Base-by-base conservation (phyloP, 2,329 filamentous ascomycete genomes). In the Penicillium glabrum region DNA sequence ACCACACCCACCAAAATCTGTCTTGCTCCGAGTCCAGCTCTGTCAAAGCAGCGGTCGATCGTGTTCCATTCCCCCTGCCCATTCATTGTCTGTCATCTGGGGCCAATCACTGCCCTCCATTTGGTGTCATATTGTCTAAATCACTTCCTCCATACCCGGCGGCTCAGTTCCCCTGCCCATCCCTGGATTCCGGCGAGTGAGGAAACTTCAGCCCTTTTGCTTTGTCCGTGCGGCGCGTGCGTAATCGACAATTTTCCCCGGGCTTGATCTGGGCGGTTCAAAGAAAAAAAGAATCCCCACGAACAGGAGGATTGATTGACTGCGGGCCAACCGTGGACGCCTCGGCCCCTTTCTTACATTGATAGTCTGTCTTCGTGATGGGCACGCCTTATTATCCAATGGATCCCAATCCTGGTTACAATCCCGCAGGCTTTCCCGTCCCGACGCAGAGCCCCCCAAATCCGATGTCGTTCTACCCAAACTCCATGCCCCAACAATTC, bases 391-490 rank as follows among this genome's bases (percentile, higher is more conserved):
- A 58, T 50, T 57, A 62, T 61, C 59, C 60, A 31, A 67, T 67
- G 64, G 64, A 67, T 44, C 63, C 64, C 45, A 67, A 66, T 54
- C 50, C 59, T 58, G 62, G 62, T 50, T 67, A 64, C 39, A 41
- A 41, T 61, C 62, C 63, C 56, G 60, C 70, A 53, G 71, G 66
- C 52, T 75, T 70, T 68, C 71, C 73, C 62, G 67, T 72, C 59
- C 66, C 66, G 53, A 61, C 64, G 51, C 73, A 73, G 55, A 68
- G 63, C 58, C 67, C 66, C 60, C 66, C 61, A 54, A 70, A 70
- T 53, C 72, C 72, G 58, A 70, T 73, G 55, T 61, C 72, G 44
- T 75, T 69, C 62, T 74, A 75, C 61, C 68, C 71, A 51, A 73
- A 70, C 59, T 61, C 66, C 35, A 63, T 69, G 11, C 63, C 70